Percentiles rank a stretch among this genome's conserved stretches.
phyloP scores from a whole-genome alignment of 78 protist genomes.

The Emiliania huxleyi region DNA sequence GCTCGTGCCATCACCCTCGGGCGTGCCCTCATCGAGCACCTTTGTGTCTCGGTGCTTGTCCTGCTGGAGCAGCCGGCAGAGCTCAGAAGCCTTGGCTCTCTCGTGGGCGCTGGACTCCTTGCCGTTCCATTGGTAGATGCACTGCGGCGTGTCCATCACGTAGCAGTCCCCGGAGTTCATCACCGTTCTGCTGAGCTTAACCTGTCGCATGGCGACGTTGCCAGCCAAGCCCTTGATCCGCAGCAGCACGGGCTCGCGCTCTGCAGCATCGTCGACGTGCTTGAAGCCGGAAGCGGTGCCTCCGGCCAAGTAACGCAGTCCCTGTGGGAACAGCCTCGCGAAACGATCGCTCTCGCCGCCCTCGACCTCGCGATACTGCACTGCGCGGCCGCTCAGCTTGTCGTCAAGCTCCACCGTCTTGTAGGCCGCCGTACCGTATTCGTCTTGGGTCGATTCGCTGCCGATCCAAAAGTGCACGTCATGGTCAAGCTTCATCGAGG shows the following conservation, averaged over 20 bases:
- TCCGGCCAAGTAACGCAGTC: constrained; percentile 23
- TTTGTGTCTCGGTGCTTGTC: too few relatives aligned
- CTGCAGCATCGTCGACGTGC: constrained; percentile 49
- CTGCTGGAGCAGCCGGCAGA: too few relatives aligned
- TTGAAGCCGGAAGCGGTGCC: constrained; percentile 67
- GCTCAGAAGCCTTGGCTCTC: constrained; percentile 54
- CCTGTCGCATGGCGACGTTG: constrained; percentile 38
- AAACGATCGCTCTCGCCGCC: constrained; percentile 57
- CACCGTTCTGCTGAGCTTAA: not conserved
- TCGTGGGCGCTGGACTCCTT: not conserved
- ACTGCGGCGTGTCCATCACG: constrained; percentile 42
- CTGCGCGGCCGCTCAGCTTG: constrained; percentile 50
- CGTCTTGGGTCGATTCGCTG: constrained; percentile 66
- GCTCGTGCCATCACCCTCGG: too few relatives aligned
- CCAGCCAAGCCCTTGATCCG: constrained; percentile 62
- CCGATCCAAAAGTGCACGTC: constrained; percentile 78
- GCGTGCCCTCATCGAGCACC: too few relatives aligned
- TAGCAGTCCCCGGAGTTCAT: constrained; percentile 74
- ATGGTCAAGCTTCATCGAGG: not conserved
- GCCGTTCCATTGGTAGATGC: constrained; percentile 37
- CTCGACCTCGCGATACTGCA: constrained; percentile 74
- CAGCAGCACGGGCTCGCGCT: constrained; percentile 31
- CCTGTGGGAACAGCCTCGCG: constrained; percentile 15
- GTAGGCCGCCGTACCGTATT: constrained; percentile 82
- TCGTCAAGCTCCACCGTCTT: constrained; percentile 83